Evolutionary conservation across 129 eudicot species (phyloP).

Genomic region (Centella asiatica): DNA sequence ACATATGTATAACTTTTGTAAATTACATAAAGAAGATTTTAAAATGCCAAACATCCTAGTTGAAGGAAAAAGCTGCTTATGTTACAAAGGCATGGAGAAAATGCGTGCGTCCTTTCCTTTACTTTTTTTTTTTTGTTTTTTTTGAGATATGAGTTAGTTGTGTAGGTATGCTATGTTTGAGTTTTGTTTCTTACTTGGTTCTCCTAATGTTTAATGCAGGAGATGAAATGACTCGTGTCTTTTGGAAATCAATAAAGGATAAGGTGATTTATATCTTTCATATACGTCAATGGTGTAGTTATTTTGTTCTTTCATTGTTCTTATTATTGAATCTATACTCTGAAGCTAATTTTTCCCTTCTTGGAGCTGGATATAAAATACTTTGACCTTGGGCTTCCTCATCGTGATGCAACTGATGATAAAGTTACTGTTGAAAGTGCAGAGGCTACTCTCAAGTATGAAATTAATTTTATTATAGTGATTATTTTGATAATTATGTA

Average conservation of each 20-base stretch:
- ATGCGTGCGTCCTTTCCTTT: too few species aligned
- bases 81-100: too few species aligned
- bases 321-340: not conserved
- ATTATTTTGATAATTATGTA: too few species aligned
- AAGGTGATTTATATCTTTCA: constrained; percentile 34
- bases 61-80: too few species aligned
- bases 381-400: constrained; percentile 83
- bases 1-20: too few species aligned
- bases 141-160: too few species aligned
- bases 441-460: constrained; percentile 90
- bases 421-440: constrained; percentile 89
- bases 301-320: constrained; percentile 1
- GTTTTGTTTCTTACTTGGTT: not conserved
- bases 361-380: constrained; percentile 82
- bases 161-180: too few species aligned
- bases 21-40: too few species aligned
- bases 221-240: constrained; percentile 93
- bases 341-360: constrained; percentile 78
- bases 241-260: constrained; percentile 80
- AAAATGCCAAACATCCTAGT: too few species aligned
- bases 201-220: constrained; percentile 36
- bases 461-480: too few species aligned
- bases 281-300: not conserved
- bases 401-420: constrained; percentile 90
- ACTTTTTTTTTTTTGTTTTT: too few species aligned